phyloP scores from a whole-genome alignment of 345 rosid species.

The Syzygium aromaticum region DNA sequence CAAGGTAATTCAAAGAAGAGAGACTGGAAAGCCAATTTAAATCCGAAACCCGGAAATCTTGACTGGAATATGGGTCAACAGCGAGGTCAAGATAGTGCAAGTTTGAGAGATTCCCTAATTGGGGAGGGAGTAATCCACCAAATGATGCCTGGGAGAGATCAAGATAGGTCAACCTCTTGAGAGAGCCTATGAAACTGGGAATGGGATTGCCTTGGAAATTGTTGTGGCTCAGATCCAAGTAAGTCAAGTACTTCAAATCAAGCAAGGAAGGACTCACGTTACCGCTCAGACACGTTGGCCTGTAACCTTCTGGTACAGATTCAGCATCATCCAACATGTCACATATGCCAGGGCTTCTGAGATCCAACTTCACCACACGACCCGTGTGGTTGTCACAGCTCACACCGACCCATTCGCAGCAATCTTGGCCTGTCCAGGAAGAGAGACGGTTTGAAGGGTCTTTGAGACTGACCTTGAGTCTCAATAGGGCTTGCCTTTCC shows the following conservation, averaged over 20 bases:
- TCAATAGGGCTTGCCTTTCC: conserved; percentile 18
- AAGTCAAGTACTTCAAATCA: conserved; percentile 3
- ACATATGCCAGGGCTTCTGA: neutral
- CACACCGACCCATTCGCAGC: conserved; percentile 25
- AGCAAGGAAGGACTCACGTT: conserved; percentile 10
- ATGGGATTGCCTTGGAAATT: conserved; percentile 7
- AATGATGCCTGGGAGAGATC: conserved; percentile 13
- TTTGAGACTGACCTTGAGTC: conserved; percentile 11
- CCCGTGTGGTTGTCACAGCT: conserved; percentile 4
- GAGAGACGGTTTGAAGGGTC: conserved; percentile 9
- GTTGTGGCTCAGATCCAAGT: conserved; percentile 16
- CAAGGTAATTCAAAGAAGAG: conserved; percentile 9
- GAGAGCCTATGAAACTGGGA: conserved; percentile 14
- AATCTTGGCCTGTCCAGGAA: conserved; percentile 8
- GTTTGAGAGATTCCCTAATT: conserved; percentile 17
- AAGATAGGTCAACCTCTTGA: conserved; percentile 5
- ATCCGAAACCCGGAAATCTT: neutral
- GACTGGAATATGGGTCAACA: neutral
- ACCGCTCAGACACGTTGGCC: conserved; percentile 4
- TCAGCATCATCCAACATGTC: neutral
- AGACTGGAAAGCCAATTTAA: conserved; percentile 13
- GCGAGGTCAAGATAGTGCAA: conserved; percentile 14
- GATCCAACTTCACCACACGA: conserved; percentile 9
- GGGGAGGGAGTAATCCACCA: conserved; percentile 9
- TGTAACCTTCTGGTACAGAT: neutral